Evolutionary conservation across 2,329 filamentous ascomycete genomes (phyloP).

Genomic region (Passalora sequoiae): DNA sequence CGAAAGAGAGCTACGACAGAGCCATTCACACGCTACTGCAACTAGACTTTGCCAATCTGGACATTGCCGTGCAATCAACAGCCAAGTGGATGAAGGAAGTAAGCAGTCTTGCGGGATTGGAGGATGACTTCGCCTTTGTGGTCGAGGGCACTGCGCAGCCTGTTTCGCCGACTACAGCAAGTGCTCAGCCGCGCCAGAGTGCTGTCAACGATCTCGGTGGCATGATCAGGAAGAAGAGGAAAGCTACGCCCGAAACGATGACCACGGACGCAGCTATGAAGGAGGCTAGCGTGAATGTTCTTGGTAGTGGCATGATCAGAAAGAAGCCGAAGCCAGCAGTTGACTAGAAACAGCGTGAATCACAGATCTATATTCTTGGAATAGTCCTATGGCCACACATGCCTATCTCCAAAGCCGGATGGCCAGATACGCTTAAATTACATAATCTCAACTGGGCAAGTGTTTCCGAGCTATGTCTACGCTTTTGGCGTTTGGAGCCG

Average conservation of each 20-base stretch:
- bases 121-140: constrained; percentile 19
- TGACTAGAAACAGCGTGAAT: background rate
- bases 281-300: constrained; percentile 42
- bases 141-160: constrained; percentile 18
- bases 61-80: constrained; percentile 61
- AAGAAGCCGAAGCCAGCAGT: constrained; percentile 51
- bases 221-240: constrained; percentile 50
- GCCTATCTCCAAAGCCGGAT: too few species aligned
- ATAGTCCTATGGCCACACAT: too few species aligned
- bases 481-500: too few species aligned
- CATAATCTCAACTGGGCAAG: too few species aligned
- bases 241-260: constrained; percentile 31
- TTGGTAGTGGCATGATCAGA: constrained; percentile 48
- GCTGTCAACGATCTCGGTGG: constrained; percentile 30
- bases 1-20: constrained; percentile 41
- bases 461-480: too few species aligned
- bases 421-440: too few species aligned
- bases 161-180: background rate
- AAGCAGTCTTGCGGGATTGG: constrained; percentile 27
- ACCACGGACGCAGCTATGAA: background rate
- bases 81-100: constrained; percentile 66
- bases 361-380: too few species aligned
- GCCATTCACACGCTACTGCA: constrained; percentile 58
- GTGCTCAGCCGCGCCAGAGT: constrained; percentile 4
- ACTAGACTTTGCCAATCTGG: constrained; percentile 65